Evolutionary conservation across 768 basidiomycete species (phyloP).

Genomic region (Kwoniella mangroviensis): DNA sequence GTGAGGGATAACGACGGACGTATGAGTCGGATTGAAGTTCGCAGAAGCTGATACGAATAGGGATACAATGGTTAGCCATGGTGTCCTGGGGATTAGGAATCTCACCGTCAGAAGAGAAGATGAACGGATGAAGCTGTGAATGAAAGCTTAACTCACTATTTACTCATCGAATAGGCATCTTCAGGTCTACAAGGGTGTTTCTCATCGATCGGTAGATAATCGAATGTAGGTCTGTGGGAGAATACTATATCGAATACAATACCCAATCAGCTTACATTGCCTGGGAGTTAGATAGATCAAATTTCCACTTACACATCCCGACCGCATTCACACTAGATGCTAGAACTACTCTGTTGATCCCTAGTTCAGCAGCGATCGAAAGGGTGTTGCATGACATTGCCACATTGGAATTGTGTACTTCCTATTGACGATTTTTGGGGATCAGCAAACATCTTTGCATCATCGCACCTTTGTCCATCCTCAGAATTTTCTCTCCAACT

Average conservation of each 20-base stretch:
- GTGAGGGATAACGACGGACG: conserved; percentile 65
- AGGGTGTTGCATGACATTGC: conserved; percentile 49
- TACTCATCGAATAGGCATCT: conserved; percentile 45
- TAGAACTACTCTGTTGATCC: conserved; percentile 46
- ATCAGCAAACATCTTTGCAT: no score
- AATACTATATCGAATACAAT: conserved; percentile 22
- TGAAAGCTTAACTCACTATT: no score
- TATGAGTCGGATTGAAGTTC: conserved; percentile 74
- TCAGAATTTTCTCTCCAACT: no score
- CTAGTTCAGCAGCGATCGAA: conserved; percentile 42
- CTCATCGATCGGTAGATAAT: conserved; percentile 52
- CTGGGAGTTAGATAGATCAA: neutral
- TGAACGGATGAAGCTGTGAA: no score
- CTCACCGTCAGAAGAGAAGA: no score
- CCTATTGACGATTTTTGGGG: neutral
- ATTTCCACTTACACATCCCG: conserved; percentile 38
- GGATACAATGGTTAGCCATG: neutral
- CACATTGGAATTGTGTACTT: conserved; percentile 45
- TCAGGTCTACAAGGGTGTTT: conserved; percentile 42
- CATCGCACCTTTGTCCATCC: no score
- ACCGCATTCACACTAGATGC: conserved; percentile 51
- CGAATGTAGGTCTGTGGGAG: conserved; percentile 43
- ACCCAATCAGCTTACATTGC: neutral
- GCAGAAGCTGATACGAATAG: conserved; percentile 59
- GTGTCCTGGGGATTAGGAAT: no score